phyloP scores from a whole-genome alignment of 495 filamentous ascomycete genomes.

The Lasiosphaeriaceae sp. region DNA sequence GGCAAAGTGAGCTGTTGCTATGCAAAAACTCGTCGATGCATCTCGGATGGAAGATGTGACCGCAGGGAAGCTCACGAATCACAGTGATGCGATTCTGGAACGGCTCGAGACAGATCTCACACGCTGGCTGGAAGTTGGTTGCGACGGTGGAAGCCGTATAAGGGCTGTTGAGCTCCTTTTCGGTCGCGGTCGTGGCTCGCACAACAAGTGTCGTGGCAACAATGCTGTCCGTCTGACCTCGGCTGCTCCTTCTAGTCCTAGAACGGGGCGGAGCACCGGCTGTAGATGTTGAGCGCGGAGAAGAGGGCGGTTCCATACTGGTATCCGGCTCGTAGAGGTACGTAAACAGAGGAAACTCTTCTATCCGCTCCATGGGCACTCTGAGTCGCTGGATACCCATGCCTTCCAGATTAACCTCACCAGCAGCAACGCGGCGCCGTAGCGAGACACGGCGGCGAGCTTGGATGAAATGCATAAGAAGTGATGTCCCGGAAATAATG shows the following conservation, averaged over 20 bases:
- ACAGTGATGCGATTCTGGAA: slow-evolving; percentile 62
- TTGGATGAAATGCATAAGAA: slow-evolving; percentile 72
- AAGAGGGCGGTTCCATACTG: slow-evolving; percentile 11
- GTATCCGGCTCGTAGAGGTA: slow-evolving; percentile 52
- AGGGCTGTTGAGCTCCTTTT: slow-evolving; percentile 10
- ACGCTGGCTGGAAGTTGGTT: slow-evolving; percentile 64
- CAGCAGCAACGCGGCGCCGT: slow-evolving; percentile 62
- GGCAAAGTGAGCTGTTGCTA: slow-evolving; percentile 72
- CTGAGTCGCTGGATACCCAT: slow-evolving; percentile 72
- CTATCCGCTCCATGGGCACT: slow-evolving; percentile 63
- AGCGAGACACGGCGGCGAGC: slow-evolving; percentile 60
- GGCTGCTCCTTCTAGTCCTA: slow-evolving; percentile 6
- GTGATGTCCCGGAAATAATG: slow-evolving; percentile 59
- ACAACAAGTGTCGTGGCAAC: background rate
- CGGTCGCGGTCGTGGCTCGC: slow-evolving; percentile 15
- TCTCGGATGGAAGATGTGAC: slow-evolving; percentile 78
- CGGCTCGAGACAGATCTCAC: slow-evolving; percentile 81
- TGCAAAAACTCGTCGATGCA: slow-evolving; percentile 81
- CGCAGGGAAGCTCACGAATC: slow-evolving; percentile 78
- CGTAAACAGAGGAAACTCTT: slow-evolving; percentile 68
- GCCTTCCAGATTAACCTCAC: slow-evolving; percentile 76
- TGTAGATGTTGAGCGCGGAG: slow-evolving; percentile 11
- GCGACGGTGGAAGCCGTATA: slow-evolving; percentile 19
- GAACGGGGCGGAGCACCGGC: background rate
- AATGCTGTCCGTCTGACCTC: background rate